Evolutionary conservation across 495 filamentous ascomycete genomes (phyloP), one percentile per base, ranked within the genome.

Genomic region (Hypoxylon perforatum): DNA sequence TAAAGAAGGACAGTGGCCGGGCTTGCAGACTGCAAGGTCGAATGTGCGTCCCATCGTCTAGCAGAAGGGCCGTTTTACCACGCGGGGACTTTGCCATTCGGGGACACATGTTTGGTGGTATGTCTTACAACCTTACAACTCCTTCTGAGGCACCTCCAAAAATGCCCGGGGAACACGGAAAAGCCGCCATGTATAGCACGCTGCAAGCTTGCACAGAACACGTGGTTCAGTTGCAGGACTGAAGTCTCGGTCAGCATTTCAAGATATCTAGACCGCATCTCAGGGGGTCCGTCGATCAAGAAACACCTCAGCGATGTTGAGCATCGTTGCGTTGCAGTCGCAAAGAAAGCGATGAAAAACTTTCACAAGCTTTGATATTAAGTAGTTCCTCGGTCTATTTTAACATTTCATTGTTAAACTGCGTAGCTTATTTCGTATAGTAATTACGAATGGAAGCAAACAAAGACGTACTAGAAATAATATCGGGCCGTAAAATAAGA

Each of bases 51-150:
- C 48, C 44, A 54, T 59, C 36, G 25, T 57, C 30, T 55, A 19
- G 30, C 22, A 39, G 9, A 51, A 51, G 44, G 55, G 50, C 49
- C 49, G 18, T 22, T 33, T 21, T 52, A 57, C 65, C 44, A 48
- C 54, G 55, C 55, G 65, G 65, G 42, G 23, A 61, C 18, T 59
- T 69, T 63, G 46, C 59, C 50, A 30, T 39, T 54, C 56, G 55
- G 35, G 55, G 60, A 44, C 21, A 45, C 30, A n/a, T n/a, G 45
- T 33, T 47, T 22, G 41, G n/a, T n/a, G n/a, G n/a, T 41, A 56
- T 51, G 60, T 64, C 59, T 68, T 50, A 47, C 50, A 61, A 45
- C 55, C 30, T 10, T 9, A 9, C 30, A 5, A 9, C 1, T 8
- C 25, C 49, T 35, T 48, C 35, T 3, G 15, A 54, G n/a, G 47